Percentiles rank a stretch among this genome's conserved stretches.
phyloP scores from a whole-genome alignment of 2,329 filamentous ascomycete genomes.

The Fusarium torulosum region DNA sequence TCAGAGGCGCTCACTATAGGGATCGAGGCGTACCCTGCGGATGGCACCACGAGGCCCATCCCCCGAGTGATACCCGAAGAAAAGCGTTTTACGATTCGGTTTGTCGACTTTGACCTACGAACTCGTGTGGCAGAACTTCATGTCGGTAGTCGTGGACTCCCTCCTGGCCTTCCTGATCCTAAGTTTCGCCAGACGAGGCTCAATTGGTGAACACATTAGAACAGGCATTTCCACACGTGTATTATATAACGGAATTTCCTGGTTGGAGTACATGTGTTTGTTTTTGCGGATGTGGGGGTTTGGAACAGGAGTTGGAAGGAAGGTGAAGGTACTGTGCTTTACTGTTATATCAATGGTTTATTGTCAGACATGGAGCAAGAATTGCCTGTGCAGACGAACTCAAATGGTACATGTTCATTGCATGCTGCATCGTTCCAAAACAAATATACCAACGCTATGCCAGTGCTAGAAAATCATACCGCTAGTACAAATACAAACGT shows the following conservation, averaged over 20 bases:
- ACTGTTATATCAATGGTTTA: slow-evolving; percentile 2
- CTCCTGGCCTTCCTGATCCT: slow-evolving; percentile 60
- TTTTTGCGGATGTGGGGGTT: background rate
- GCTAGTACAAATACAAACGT: background rate
- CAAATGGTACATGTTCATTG: slow-evolving; percentile 5
- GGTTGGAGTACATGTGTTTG: background rate
- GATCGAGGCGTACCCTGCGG: slow-evolving; percentile 17
- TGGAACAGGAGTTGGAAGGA: slow-evolving; percentile 7
- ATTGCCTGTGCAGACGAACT: background rate
- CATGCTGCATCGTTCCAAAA: background rate
- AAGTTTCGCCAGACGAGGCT: slow-evolving; percentile 62
- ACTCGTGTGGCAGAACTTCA: slow-evolving; percentile 62
- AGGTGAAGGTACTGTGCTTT: background rate
- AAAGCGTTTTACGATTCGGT: slow-evolving; percentile 67
- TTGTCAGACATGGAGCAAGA: slow-evolving; percentile 3
- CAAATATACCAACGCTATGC: background rate
- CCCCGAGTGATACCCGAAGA: slow-evolving; percentile 61
- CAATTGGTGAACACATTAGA: slow-evolving; percentile 57
- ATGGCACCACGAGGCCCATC: slow-evolving; percentile 26
- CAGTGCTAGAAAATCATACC: background rate
- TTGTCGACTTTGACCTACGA: slow-evolving; percentile 69
- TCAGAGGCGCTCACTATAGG: slow-evolving; percentile 53
- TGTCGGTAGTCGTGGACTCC: slow-evolving; percentile 67
- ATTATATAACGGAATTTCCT: background rate
- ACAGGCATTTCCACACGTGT: background rate